Evolutionary conservation across 495 filamentous ascomycete genomes (phyloP), one percentile per base, ranked within the genome.

Genomic region (Daldinia decipiens): DNA sequence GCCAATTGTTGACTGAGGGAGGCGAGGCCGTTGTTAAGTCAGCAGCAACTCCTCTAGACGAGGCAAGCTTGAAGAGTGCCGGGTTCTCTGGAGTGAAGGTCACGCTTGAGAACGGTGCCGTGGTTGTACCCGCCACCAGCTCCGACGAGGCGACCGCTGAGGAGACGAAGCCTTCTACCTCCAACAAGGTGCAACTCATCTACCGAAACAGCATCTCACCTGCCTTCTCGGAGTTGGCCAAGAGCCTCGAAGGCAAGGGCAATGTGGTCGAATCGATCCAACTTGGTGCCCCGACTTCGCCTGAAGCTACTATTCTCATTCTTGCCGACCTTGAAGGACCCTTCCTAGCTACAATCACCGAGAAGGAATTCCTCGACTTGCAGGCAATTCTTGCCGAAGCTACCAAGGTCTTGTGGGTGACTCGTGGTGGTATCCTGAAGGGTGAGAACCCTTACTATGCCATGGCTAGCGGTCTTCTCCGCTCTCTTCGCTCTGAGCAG

Each of bases 401-500:
- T 0, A 47, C 74, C 9, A 65, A 69, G 7, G 64, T 83, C 7
- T 59, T 83, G 15, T 84, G 82, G 82, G 53, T 82, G 8, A 79
- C 75, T 5, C 61, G 63, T 26, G 77, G 75, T 17, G 71, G 68
- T 31, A 43, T 72, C 2, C 39, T 82, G 5, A 58, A 72, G 0
- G 79, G 75, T 7, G 45, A 67, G 5, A 51, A 27, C 1, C 80
- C 82, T 2, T 76, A 81, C 12, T 75, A 73, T 27, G 67, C 73
- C 12, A 67, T 83, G 31, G 73, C 71, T 0, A 71, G 62, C 4
- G 81, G 82, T 26, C 71, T 83, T 36, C 65, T 76, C 5, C 63
- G 80, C 12, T 67, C 78, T 11, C 43, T 82, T 2, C 76, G 72
- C 51, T 64, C 78, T 2, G 82, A 83, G 38, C 79, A 83, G 74